Evolutionary conservation across 352 stramenopile genomes (phyloP), one percentile per base, ranked within the genome.

Genomic region (Phytopythium delawarense): DNA sequence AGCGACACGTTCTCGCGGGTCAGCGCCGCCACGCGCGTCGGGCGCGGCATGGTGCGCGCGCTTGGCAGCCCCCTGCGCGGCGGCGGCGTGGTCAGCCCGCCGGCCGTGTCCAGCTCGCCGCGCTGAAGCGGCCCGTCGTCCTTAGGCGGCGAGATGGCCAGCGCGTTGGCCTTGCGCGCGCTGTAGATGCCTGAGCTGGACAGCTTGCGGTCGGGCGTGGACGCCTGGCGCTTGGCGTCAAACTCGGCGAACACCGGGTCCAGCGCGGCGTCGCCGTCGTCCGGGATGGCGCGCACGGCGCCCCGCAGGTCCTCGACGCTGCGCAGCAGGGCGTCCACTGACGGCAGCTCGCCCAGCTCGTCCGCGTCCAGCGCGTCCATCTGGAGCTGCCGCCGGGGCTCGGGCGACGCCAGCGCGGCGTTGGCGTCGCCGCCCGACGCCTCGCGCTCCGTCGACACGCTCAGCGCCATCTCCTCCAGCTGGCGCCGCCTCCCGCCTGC

Each of bases 1-100:
- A 89, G 59, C 37, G 83, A 92, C 25, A 94, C 88, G 59, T 94
- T 94, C 57, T 91, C 85, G 45, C 78, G 75, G 0, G 85, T 94
- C 25, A 94, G 56, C 35, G 85, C 83, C 8, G 81, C 83, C 40
- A 94, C 78, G 25, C 82, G 80, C 20, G 68, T 72, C 16, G 71
- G 67, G 4, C 69, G 71, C 21, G 79, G 63, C 37, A 81, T 52
- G 45, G 65, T 73, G 39, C 59, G 63, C 50, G 67, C 65, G 46
- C 60, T 63, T 6, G 70, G 35, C 53, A 35, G 28, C 12, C 54
- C 54, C 28, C 34, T 39, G 66, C 64, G 45, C 40, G 71, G 35
- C 35, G 67, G 75, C 39, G 74, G 75, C 39, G 65, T 85, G 51
- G 78, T 79, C 51, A 75, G 62, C 42, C 67, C 73, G 2, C 7